Base-by-base conservation (phyloP, 2,329 filamentous ascomycete species). In the Neopestalotiopsis sp. region DNA sequence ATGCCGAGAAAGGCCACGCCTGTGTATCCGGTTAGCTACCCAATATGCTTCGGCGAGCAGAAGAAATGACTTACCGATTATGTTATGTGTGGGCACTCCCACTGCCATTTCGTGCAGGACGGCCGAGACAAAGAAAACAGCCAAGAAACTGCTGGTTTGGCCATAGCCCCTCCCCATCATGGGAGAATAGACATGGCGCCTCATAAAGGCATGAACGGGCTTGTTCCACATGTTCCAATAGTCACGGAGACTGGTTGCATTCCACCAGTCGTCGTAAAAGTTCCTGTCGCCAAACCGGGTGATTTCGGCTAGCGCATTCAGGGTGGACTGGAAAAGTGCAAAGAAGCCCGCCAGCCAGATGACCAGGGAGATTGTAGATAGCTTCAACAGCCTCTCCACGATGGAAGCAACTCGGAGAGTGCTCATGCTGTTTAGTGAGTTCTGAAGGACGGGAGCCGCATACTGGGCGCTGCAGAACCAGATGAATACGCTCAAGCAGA, bases 211-310 rank as follows among this genome's bases (percentile, higher is more conserved):
- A 77, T 97, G 97, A 5, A 99, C 95, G 0, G 96, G 96, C 79
- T 97, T 97, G 83, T 99, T 99, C 96, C 96, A 99, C 0, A 92
- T 93, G 28, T 95, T 90, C 95, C 95, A 98, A 84, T 99, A 99
- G 4, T 88, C 88, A 42, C 95, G 93, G 6, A 98, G 85, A 73
- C 91, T 94, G 67, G 91, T 90, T 72, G 91, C 94, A 78, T 99
- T 99, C 96, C 96, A 99, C 96, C 96, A 99, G 77, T 97, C 94
- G 49, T 93, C 92, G 80, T 99, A 99, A 80, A 99, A 99, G 66
- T 95, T 92, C 38, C 96, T 89, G 79, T 99, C 96, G 20, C 92
- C 96, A 76, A 99, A 99, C 58, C 89, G 88, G 84, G 94, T 92
- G 13, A 98, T 84, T 80, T 99, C 96, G 3, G 95, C 95, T 24